These are phyloP conservation scores for Syzygium aromaticum DNA, from an alignment of 345 rosid genomes.

Conservation along the genomic window DNA sequence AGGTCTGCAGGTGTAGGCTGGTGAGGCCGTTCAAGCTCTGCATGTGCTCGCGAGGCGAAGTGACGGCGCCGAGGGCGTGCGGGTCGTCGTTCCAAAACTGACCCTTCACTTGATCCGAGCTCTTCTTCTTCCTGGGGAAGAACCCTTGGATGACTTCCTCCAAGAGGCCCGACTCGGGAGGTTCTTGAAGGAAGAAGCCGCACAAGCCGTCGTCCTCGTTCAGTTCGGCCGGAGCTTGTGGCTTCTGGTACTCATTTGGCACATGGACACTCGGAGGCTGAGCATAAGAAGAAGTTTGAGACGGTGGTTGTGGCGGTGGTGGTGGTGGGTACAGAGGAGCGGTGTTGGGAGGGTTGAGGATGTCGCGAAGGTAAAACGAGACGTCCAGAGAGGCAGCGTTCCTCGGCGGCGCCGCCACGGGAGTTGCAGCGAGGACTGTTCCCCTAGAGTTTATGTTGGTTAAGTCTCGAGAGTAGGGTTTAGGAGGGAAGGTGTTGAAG, in stretches of 20 bases:
- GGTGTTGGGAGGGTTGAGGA: conserved; percentile 10
- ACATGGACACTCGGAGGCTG: background rate
- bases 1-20: background rate
- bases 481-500: conserved; percentile 3
- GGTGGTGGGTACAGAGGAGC: background rate
- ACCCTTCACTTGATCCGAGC: background rate
- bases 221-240: background rate
- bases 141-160: conserved; percentile 83
- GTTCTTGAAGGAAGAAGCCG: background rate
- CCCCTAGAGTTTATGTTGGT: conserved; percentile 7
- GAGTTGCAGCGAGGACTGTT: background rate
- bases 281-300: background rate
- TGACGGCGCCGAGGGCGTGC: background rate
- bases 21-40: background rate
- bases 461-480: conserved; percentile 3
- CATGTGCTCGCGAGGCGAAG: background rate
- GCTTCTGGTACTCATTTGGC: background rate
- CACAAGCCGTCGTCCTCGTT: background rate
- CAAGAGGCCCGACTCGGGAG: conserved; percentile 48
- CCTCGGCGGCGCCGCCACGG: background rate
- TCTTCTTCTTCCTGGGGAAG: conserved; percentile 25
- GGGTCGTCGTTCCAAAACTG: background rate
- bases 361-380: conserved; percentile 44
- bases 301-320: background rate
- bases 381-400: conserved; percentile 17